Evolutionary conservation across 768 basidiomycete genomes (phyloP).

Genomic region (Mycena crocata): DNA sequence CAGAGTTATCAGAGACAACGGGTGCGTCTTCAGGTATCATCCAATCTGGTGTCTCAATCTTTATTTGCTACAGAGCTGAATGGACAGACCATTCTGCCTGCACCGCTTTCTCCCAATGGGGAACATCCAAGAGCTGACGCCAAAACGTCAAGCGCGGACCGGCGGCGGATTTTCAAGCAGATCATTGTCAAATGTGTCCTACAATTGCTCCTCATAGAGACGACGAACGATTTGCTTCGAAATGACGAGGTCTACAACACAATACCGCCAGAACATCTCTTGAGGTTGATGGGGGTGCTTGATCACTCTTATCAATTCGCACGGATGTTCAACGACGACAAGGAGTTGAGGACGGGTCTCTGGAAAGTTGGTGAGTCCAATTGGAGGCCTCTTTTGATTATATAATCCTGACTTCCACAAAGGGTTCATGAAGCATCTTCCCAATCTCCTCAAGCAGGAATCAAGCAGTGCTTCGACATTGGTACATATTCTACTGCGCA

Average conservation of each 20-base stretch:
- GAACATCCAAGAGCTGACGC: slow-evolving; percentile 62
- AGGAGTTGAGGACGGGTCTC: slow-evolving; percentile 93
- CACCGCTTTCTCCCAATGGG: slow-evolving; percentile 85
- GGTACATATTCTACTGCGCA: slow-evolving; percentile 89
- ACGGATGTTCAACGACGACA: slow-evolving; percentile 96
- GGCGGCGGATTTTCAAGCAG: slow-evolving; percentile 93
- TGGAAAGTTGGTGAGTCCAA: slow-evolving; percentile 97
- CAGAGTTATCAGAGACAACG: slow-evolving; percentile 67
- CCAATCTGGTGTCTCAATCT: background rate
- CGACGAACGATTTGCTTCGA: slow-evolving; percentile 93
- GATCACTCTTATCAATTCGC: slow-evolving; percentile 99
- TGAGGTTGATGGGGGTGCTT: slow-evolving; percentile 94
- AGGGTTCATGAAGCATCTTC: slow-evolving; percentile 99
- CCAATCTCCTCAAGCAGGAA: slow-evolving; percentile 97
- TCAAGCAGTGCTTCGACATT: slow-evolving; percentile 96
- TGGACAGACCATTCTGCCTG: slow-evolving; percentile 80
- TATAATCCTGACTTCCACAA: background rate
- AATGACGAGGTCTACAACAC: slow-evolving; percentile 92
- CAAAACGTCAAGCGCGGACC: slow-evolving; percentile 71
- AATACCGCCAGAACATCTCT: slow-evolving; percentile 93
- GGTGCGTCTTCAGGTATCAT: slow-evolving; percentile 34
- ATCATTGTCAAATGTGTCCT: slow-evolving; percentile 99
- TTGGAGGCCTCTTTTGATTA: too few relatives aligned
- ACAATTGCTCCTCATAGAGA: slow-evolving; percentile 95
- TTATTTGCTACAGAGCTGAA: slow-evolving; percentile 60